phyloP scores from a whole-genome alignment of 805 yeast genomes.

The Hanseniaspora singularis region DNA sequence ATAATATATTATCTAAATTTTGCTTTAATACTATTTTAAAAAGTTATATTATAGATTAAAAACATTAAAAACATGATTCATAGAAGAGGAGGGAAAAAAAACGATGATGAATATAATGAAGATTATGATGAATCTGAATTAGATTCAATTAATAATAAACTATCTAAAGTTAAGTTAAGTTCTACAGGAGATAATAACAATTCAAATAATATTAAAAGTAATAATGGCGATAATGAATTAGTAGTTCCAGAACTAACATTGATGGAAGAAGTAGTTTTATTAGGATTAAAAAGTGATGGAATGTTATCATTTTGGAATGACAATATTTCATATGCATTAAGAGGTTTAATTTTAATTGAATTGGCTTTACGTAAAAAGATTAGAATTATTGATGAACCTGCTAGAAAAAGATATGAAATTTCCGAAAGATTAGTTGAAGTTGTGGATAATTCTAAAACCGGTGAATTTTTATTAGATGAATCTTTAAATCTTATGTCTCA shows the following conservation, averaged over 20 bases:
- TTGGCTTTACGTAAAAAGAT: slow-evolving; percentile 84
- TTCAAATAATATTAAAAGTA: slow-evolving; percentile 41
- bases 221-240: slow-evolving; percentile 21
- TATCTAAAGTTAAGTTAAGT: neutral
- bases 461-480: slow-evolving; percentile 90
- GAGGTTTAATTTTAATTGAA: slow-evolving; percentile 89
- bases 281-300: slow-evolving; percentile 95
- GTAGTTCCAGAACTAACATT: slow-evolving; percentile 61
- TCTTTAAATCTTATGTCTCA: slow-evolving; percentile 79
- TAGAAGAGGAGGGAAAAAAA: slow-evolving; percentile 17
- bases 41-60: slow-evolving; percentile 29
- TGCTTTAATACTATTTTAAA: too few species aligned
- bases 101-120: slow-evolving; percentile 20
- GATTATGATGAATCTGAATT: slow-evolving; percentile 7
- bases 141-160: neutral
- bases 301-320: slow-evolving; percentile 97
- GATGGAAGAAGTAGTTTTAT: slow-evolving; percentile 89
- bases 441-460: slow-evolving; percentile 73
- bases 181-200: slow-evolving; percentile 59
- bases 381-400: slow-evolving; percentile 81
- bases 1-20: too few species aligned
- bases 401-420: slow-evolving; percentile 76
- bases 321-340: slow-evolving; percentile 85
- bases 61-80: slow-evolving; percentile 15
- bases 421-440: slow-evolving; percentile 82